These are phyloP conservation scores for Xylariaceae sp. DNA, from an alignment of 2,329 filamentous ascomycete species.

Conservation along the genomic window DNA sequence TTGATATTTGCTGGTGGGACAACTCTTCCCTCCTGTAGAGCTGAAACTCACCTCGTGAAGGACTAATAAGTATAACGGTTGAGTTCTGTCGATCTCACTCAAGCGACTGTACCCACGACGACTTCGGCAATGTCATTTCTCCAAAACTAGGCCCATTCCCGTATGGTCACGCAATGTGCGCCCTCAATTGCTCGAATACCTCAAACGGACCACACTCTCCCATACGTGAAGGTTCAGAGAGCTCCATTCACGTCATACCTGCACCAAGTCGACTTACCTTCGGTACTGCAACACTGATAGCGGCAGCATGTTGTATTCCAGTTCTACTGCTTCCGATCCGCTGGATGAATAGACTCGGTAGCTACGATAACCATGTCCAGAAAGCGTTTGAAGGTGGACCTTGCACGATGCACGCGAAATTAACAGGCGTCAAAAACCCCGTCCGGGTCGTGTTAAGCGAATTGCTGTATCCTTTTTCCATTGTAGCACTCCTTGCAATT, in stretches of 20 bases:
- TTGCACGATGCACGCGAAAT: too few species aligned
- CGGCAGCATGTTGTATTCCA: conserved; percentile 61
- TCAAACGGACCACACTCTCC: conserved; percentile 46
- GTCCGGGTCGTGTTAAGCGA: too few species aligned
- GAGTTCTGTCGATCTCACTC: conserved; percentile 57
- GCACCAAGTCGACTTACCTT: conserved; percentile 53
- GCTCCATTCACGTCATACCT: conserved; percentile 60
- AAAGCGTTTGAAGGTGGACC: too few species aligned
- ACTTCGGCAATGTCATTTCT: conserved; percentile 32
- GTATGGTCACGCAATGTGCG: conserved; percentile 39
- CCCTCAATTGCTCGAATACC: conserved; percentile 38
- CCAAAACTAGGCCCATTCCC: conserved; percentile 26
- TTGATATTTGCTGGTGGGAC: conserved; percentile 50
- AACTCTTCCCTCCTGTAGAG: too few species aligned
- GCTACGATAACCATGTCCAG: too few species aligned
- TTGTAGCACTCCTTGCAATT: too few species aligned
- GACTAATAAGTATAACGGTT: conserved; percentile 55
- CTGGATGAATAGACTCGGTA: too few species aligned
- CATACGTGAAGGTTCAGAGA: conserved; percentile 49
- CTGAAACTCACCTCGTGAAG: too few species aligned
- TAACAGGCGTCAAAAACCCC: too few species aligned
- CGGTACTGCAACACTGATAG: conserved; percentile 54
- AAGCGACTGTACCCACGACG: conserved; percentile 36
- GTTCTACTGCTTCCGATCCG: conserved; percentile 54
- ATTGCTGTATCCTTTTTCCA: too few species aligned